Conservation (phyloP, 495 filamentous ascomycete genomes). For the Cercophora scortea region DNA sequence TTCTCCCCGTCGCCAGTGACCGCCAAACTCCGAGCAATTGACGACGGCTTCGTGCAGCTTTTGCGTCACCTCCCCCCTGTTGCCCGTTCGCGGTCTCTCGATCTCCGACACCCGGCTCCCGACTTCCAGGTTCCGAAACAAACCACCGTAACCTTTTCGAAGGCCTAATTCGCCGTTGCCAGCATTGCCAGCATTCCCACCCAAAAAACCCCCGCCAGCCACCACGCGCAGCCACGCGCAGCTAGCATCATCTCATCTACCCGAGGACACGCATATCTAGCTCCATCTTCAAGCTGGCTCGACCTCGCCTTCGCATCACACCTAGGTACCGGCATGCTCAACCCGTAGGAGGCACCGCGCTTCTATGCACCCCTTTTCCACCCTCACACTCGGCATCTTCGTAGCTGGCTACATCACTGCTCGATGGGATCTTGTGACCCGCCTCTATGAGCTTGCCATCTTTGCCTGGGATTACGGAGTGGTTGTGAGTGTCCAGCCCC, state of each 20-base stretch:
- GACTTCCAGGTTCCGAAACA: background rate
- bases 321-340: slow-evolving; percentile 18
- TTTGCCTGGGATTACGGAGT: slow-evolving; percentile 99
- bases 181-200: background rate
- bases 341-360: slow-evolving; percentile 19
- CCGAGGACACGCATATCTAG: background rate
- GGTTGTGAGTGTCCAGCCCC: slow-evolving; percentile 55
- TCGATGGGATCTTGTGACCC: slow-evolving; percentile 94
- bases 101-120: background rate
- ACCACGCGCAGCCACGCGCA: background rate
- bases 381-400: slow-evolving; percentile 92
- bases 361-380: slow-evolving; percentile 95
- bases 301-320: background rate
- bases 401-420: slow-evolving; percentile 98
- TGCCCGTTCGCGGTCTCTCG: background rate
- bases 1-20: too few species aligned
- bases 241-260: background rate
- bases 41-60: background rate
- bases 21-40: background rate
- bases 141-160: background rate
- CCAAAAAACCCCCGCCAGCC: background rate
- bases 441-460: slow-evolving; percentile 88
- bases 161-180: background rate
- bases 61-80: background rate
- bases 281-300: background rate